Evolutionary conservation across 345 rosid species (phyloP), one percentile per base, ranked within the genome.

Genomic region (Psidium friedrichsthalianum): DNA sequence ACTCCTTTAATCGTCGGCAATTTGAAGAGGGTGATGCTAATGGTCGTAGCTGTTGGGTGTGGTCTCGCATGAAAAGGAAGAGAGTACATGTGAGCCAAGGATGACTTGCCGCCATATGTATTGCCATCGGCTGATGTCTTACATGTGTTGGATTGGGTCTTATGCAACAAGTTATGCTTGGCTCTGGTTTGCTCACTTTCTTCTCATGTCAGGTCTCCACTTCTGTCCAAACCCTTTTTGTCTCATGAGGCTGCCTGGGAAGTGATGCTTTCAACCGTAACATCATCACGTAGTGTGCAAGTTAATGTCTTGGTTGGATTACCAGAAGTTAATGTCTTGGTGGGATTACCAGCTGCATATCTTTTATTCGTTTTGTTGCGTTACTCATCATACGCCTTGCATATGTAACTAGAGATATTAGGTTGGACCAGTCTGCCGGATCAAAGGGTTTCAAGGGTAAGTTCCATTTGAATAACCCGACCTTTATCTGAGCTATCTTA

Each of bases 31-130:
- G 36, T 32, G 36, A 32, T 32, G 44, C 44, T 32, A 64, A 9
- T 64, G 76, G 12, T 64, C 1, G 44, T 40, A 21, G 44, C 44
- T 20, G 76, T 64, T 32, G 44, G 10, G 44, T 64, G 76, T 32
- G 44, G 24, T 64, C 76, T 64, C 83, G 86, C 90, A 82, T 89
- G 90, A 84, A 78, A 82, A 84, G 87, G 82, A 64, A 83, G 84
- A 83, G 80, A 87, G 91, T 86, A 87, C 84, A 59, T 15, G 47
- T 89, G 91, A 91, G 90, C 92, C 91, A 89, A 90, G 90, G 91
- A 90, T 90, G 92, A 87, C 90, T 89, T 90, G 92, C 92, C 86
- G 74, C 85, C 87, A 7, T 22, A 24, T 51, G 21, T 9, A 49
- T 20, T 8, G 54, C 12, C 74, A 64, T 64, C 44, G 44, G 44